phyloP scores from a whole-genome alignment of 768 basidiomycete species.

The Leccinum subgranulosum region DNA sequence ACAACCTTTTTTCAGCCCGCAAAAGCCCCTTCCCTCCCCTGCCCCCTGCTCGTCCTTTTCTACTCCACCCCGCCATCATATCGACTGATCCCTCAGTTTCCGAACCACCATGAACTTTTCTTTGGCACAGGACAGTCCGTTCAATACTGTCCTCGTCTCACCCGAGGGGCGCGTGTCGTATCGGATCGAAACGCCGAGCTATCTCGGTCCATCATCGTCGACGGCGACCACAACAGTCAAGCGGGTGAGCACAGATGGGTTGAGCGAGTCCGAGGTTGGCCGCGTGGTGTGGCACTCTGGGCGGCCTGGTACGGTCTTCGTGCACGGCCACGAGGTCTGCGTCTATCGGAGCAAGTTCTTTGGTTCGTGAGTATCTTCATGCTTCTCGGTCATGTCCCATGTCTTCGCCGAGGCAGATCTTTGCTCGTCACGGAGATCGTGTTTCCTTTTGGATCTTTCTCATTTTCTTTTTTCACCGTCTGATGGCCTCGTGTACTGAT shows the following conservation, averaged over 20 bases:
- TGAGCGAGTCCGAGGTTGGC: slow-evolving; percentile 26
- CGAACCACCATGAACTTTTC: slow-evolving; percentile 29
- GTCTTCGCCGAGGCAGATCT: not conserved
- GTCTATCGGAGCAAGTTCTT: slow-evolving; percentile 26
- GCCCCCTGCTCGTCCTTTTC: not conserved
- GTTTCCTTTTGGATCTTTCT: slow-evolving; percentile 6
- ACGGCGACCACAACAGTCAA: slow-evolving; percentile 23
- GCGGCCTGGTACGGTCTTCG: slow-evolving; percentile 23
- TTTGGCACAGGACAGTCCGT: slow-evolving; percentile 29
- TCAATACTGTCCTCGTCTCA: slow-evolving; percentile 30
- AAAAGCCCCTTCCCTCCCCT: not conserved
- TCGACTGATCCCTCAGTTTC: not conserved
- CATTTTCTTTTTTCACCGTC: not conserved
- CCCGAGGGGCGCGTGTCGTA: slow-evolving; percentile 29
- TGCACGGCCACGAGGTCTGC: slow-evolving; percentile 27
- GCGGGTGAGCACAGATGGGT: slow-evolving; percentile 22
- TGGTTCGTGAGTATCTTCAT: slow-evolving; percentile 26
- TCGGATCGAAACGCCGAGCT: slow-evolving; percentile 29
- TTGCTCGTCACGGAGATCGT: not conserved
- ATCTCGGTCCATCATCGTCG: slow-evolving; percentile 3
- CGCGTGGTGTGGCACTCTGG: slow-evolving; percentile 32
- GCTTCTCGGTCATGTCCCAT: not conserved
- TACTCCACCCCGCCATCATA: not conserved
- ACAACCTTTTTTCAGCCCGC: slow-evolving; percentile 12
- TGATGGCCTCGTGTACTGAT: not conserved